These are phyloP conservation scores for Microcera coccophila DNA, from an alignment of 2,329 filamentous ascomycete species.

Conservation along the genomic window DNA sequence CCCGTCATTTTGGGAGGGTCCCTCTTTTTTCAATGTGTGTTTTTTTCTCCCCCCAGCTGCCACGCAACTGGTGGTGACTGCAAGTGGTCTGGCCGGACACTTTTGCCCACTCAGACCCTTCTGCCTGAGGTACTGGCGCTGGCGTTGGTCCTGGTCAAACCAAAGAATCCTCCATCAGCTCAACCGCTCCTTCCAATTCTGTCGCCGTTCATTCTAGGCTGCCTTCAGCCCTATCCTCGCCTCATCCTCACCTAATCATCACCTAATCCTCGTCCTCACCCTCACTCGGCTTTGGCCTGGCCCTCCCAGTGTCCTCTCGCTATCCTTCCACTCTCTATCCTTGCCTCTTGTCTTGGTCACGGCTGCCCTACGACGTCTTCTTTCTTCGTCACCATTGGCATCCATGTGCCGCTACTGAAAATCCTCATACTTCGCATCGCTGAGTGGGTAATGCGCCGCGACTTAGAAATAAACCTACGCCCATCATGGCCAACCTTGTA, in stretches of 20 bases:
- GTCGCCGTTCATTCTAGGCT: not conserved
- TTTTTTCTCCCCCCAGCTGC: not conserved
- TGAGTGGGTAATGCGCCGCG: constrained; percentile 24
- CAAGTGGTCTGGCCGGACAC: too few species aligned
- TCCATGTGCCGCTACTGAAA: constrained; percentile 1
- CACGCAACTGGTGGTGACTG: too few species aligned
- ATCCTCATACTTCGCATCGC: not conserved
- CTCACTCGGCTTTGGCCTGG: too few species aligned
- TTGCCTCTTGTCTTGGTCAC: not conserved
- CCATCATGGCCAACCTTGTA: constrained; percentile 53
- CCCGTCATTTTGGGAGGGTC: not conserved
- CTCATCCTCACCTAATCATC: too few species aligned
- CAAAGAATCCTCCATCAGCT: not conserved
- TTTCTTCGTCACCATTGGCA: not conserved
- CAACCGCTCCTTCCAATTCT: not conserved
- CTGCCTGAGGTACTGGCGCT: not conserved
- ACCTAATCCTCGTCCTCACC: not conserved
- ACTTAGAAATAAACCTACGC: constrained; percentile 14
- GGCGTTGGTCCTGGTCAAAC: not conserved
- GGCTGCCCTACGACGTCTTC: not conserved
- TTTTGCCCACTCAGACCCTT: not conserved
- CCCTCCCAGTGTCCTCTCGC: too few species aligned
- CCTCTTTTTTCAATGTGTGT: not conserved
- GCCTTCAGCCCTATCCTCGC: not conserved
- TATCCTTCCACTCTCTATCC: not conserved